These are phyloP conservation scores for Blastobotrys malaysiensis DNA, from an alignment of 1,139 yeast genomes.

Conservation along the genomic window DNA sequence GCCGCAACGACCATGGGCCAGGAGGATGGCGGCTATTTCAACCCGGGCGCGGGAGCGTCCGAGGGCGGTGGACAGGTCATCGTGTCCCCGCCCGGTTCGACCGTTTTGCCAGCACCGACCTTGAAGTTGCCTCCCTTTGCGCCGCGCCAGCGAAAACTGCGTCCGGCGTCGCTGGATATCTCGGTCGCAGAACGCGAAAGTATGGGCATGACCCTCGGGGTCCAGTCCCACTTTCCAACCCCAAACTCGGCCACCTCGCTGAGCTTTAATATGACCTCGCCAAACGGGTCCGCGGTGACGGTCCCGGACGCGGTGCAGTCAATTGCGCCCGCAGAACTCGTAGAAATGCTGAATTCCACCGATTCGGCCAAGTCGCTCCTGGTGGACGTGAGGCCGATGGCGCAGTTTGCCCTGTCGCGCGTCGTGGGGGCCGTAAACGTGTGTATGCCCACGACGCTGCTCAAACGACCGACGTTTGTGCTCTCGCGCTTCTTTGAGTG, in stretches of 20 bases:
- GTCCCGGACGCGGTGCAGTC: constrained; percentile 11
- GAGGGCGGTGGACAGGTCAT: neutral
- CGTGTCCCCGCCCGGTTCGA: neutral
- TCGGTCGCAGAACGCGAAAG: neutral
- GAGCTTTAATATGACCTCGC: neutral
- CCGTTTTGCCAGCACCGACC: neutral
- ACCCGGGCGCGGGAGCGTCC: neutral
- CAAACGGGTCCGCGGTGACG: constrained; percentile 7
- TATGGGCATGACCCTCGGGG: neutral
- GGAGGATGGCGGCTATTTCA: neutral
- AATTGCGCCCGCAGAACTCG: constrained; percentile 6
- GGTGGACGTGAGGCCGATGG: constrained; percentile 67
- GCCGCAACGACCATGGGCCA: neutral
- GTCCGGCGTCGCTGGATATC: neutral
- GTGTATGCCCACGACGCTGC: constrained; percentile 71
- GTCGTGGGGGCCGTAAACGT: constrained; percentile 57
- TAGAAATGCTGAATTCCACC: constrained; percentile 1
- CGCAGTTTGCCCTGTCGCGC: constrained; percentile 52
- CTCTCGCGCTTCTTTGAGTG: constrained; percentile 53
- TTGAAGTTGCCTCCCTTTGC: neutral
- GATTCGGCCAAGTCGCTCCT: constrained; percentile 32
- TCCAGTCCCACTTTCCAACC: constrained; percentile 3
- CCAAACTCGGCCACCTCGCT: constrained; percentile 7
- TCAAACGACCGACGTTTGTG: constrained; percentile 62
- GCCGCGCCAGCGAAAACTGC: neutral